Conservation (phyloP, 2,329 filamentous ascomycete species). For the Dothideomycetes sp. region DNA sequence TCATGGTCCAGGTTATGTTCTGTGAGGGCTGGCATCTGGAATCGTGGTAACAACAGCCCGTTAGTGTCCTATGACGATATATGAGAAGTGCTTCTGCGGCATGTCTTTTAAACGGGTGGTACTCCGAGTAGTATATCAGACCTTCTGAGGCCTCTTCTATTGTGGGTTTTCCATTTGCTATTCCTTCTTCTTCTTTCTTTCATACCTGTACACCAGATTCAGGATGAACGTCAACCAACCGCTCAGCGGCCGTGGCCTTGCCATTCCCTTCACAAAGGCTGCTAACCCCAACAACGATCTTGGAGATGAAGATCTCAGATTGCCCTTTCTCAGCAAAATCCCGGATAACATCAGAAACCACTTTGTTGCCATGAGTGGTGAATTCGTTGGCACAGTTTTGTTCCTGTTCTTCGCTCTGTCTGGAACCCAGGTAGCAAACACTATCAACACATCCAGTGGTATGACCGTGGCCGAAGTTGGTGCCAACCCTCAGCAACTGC, state of each 20-base stretch:
- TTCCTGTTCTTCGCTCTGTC: slow-evolving; percentile 39
- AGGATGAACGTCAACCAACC: slow-evolving; percentile 16
- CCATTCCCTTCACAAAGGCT: slow-evolving; percentile 26
- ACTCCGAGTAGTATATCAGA: no score
- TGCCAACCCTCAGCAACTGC: slow-evolving; percentile 28
- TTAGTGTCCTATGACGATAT: slow-evolving; percentile 10
- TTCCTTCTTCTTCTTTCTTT: neutral
- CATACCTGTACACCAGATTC: neutral
- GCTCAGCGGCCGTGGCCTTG: slow-evolving; percentile 20
- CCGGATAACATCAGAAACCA: slow-evolving; percentile 21
- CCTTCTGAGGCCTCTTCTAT: neutral
- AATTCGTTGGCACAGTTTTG: slow-evolving; percentile 37
- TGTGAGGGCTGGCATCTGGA: slow-evolving; percentile 6
- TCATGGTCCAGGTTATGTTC: no score
- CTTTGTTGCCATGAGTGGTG: slow-evolving; percentile 27
- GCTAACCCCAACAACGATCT: slow-evolving; percentile 20
- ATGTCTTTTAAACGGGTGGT: no score
- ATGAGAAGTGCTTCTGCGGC: no score
- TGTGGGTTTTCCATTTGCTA: neutral
- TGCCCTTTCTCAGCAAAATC: slow-evolving; percentile 21
- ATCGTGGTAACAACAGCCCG: no score
- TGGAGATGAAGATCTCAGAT: slow-evolving; percentile 19
- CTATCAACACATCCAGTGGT: slow-evolving; percentile 22
- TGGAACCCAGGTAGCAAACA: slow-evolving; percentile 38
- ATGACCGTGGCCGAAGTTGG: slow-evolving; percentile 19